Conservation (phyloP, 2,329 filamentous ascomycete species). For the Coniochaeta sp. region DNA sequence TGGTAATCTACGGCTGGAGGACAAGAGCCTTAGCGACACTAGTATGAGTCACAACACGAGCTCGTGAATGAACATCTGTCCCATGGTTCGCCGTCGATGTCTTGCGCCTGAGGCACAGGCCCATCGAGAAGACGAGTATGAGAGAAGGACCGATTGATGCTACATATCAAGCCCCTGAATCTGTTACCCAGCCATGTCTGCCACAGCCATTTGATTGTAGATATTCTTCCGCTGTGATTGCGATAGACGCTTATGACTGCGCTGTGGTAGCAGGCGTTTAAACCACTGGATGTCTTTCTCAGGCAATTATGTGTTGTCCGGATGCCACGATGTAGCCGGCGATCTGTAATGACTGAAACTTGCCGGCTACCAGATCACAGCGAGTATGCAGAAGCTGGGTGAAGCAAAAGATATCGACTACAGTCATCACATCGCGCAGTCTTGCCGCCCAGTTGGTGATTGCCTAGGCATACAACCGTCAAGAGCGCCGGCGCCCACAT, state of each 20-base stretch:
- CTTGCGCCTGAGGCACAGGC: neutral
- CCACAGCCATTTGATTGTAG: neutral
- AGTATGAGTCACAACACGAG: neutral
- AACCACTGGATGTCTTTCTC: too few species aligned
- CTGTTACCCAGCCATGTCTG: neutral
- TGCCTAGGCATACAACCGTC: neutral
- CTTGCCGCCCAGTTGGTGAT: neutral
- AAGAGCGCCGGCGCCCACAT: neutral
- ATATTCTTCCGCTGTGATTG: too few species aligned
- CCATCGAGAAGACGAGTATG: neutral
- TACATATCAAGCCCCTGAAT: neutral
- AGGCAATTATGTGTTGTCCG: neutral
- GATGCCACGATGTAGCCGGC: neutral
- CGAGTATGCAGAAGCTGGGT: neutral
- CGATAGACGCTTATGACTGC: too few species aligned
- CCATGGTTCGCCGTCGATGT: neutral
- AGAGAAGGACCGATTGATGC: neutral
- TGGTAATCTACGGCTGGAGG: neutral
- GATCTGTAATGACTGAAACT: neutral
- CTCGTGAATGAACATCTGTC: neutral
- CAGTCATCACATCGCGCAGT: neutral
- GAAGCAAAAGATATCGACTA: neutral
- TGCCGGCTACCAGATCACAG: neutral
- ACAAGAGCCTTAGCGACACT: neutral
- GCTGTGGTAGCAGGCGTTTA: too few species aligned